Evolutionary conservation across 352 stramenopile species (phyloP).

Genomic region (Globisporangium parvum): DNA sequence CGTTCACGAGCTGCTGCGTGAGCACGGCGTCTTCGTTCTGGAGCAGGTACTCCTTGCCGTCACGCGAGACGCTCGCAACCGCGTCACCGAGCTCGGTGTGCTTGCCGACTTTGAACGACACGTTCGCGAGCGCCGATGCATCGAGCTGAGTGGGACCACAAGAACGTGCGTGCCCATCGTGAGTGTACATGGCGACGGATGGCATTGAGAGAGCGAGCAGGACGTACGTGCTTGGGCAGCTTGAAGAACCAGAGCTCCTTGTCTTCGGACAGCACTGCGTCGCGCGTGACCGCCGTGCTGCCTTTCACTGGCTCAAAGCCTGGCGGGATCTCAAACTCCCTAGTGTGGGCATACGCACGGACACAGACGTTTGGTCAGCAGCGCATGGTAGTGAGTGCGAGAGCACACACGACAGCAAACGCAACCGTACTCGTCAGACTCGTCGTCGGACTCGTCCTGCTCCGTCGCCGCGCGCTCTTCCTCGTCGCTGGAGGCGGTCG

Average conservation of each 20-base stretch:
- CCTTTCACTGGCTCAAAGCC: conserved; percentile 63
- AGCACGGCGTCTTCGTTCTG: conserved; percentile 55
- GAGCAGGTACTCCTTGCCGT: conserved; percentile 50
- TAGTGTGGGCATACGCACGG: conserved; percentile 8
- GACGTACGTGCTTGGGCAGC: conserved; percentile 71
- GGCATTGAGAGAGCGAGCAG: neutral
- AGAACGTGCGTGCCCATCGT: too few species aligned
- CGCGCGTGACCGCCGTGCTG: conserved; percentile 49
- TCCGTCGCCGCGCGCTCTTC: conserved; percentile 15
- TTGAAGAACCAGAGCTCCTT: conserved; percentile 87
- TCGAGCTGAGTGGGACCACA: too few species aligned
- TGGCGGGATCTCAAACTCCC: conserved; percentile 75
- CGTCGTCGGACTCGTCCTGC: conserved; percentile 29
- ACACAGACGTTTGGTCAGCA: neutral
- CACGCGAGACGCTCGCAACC: conserved; percentile 36
- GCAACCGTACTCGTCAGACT: conserved; percentile 45
- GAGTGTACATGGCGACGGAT: too few species aligned
- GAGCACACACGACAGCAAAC: neutral
- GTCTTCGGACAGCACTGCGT: conserved; percentile 55
- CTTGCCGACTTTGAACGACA: conserved; percentile 59
- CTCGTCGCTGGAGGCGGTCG: conserved; percentile 29
- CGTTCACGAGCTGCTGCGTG: conserved; percentile 73
- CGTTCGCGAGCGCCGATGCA: conserved; percentile 57
- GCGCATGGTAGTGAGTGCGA: conserved; percentile 1
- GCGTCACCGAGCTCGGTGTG: conserved; percentile 20